A percentile compares a stretch with the other conserved stretches of the same genome.
Evolutionary conservation across 768 basidiomycete species (phyloP).

Genomic region (Amanita polypyramis): DNA sequence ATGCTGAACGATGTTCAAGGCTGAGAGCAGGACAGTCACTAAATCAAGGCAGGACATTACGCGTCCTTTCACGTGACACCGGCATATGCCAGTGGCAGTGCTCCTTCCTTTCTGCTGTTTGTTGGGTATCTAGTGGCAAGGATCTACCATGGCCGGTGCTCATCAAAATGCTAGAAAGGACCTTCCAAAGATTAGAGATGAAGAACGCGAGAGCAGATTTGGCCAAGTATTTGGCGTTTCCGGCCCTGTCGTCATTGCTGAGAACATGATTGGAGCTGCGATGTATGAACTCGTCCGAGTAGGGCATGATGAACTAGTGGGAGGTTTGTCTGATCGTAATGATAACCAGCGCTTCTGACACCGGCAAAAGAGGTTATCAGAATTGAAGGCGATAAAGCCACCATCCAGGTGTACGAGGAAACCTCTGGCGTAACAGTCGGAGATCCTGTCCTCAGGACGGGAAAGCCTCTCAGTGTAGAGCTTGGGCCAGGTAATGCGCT

Average conservation of each 20-base stretch:
- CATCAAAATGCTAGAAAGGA: constrained; percentile 83
- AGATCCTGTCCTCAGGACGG: constrained; percentile 94
- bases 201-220: constrained; percentile 79
- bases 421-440: constrained; percentile 98
- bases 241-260: constrained; percentile 95
- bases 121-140: not conserved
- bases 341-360: constrained; percentile 7
- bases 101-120: not conserved
- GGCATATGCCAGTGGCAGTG: constrained; percentile 12
- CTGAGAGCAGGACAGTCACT: constrained; percentile 9
- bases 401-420: constrained; percentile 99
- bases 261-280: constrained; percentile 90
- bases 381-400: constrained; percentile 96
- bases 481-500: constrained; percentile 79
- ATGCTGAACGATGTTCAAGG: constrained; percentile 34
- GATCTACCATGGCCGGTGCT: constrained; percentile 74
- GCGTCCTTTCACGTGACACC: constrained; percentile 22
- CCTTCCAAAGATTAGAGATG: constrained; percentile 83
- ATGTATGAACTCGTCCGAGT: constrained; percentile 99
- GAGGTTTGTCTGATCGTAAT: constrained; percentile 44
- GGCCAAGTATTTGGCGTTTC: constrained; percentile 93
- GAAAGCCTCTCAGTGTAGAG: constrained; percentile 96
- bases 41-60: constrained; percentile 22
- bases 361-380: constrained; percentile 85
- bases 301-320: constrained; percentile 96